phyloP scores from a whole-genome alignment of 176 grass and related monocot species.

The Paspalum vaginatum region DNA sequence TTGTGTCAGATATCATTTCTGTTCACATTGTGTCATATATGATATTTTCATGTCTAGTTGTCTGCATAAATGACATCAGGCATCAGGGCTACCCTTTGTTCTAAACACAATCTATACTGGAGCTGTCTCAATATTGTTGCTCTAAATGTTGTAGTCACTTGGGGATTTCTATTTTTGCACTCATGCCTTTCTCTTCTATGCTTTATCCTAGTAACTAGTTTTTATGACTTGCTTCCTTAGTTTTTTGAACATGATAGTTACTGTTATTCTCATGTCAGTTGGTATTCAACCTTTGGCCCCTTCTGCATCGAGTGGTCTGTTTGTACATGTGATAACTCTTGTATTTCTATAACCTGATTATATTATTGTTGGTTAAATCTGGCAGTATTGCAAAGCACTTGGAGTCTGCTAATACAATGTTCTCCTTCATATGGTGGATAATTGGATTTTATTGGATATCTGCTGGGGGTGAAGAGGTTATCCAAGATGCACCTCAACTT shows the following conservation, averaged over 20 bases:
- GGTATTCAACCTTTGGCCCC: not conserved
- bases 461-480: conserved; percentile 74
- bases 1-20: not conserved
- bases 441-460: conserved; percentile 93
- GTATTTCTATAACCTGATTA: conserved; percentile 31
- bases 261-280: not conserved
- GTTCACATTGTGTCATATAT: not conserved
- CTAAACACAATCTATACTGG: not conserved
- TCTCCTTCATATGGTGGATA: conserved; percentile 95
- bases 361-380: conserved; percentile 34
- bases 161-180: not conserved
- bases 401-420: conserved; percentile 90
- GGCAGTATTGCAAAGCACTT: conserved; percentile 69
- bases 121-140: not conserved
- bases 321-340: not conserved
- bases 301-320: conserved; percentile 2
- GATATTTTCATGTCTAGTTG: not conserved
- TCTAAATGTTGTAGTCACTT: not conserved
- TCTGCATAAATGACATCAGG: not conserved
- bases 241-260: conserved; percentile 5
- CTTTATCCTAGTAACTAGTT: not conserved
- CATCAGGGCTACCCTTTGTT: not conserved
- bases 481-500: conserved; percentile 67
- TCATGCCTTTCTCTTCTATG: not conserved
- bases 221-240: not conserved